These are phyloP conservation scores for Colletotrichum simmondsii DNA, from an alignment of 2,329 filamentous ascomycete genomes.

Conservation along the genomic window DNA sequence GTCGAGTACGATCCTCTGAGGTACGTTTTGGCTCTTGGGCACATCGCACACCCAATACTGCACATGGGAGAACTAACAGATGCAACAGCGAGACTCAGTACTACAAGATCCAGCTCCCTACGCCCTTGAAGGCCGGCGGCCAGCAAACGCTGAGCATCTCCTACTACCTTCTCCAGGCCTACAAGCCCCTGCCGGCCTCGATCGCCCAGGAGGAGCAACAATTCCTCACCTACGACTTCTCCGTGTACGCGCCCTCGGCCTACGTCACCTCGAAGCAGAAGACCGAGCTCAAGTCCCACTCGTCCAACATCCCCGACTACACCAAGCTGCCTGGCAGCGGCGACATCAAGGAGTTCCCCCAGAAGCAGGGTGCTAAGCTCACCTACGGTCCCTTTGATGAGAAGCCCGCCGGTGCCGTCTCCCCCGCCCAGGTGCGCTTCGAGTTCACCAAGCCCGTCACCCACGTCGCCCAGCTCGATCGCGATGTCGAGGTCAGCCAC, in stretches of 20 bases:
- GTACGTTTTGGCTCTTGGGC: slow-evolving; percentile 47
- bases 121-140: slow-evolving; percentile 77
- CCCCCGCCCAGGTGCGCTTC: slow-evolving; percentile 84
- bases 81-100: slow-evolving; percentile 75
- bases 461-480: slow-evolving; percentile 82
- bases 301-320: slow-evolving; percentile 83
- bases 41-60: slow-evolving; percentile 3
- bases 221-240: slow-evolving; percentile 87
- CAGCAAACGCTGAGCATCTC: slow-evolving; percentile 90
- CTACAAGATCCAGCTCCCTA: slow-evolving; percentile 84
- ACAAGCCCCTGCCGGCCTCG: slow-evolving; percentile 81
- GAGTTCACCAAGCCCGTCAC: slow-evolving; percentile 94
- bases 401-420: slow-evolving; percentile 78
- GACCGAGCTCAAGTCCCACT: slow-evolving; percentile 93
- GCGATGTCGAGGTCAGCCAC: slow-evolving; percentile 94
- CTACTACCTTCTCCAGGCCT: slow-evolving; percentile 83
- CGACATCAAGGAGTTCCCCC: slow-evolving; percentile 71
- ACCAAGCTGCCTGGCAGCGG: slow-evolving; percentile 74
- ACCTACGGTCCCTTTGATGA: slow-evolving; percentile 92
- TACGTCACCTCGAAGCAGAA: slow-evolving; percentile 94
- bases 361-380: slow-evolving; percentile 86
- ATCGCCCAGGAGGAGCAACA: slow-evolving; percentile 90
- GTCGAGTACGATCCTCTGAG: slow-evolving; percentile 73
- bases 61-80: background rate
- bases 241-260: slow-evolving; percentile 83